phyloP scores from a whole-genome alignment of 805 yeast genomes.

The Cyberlindnera bimundalis region DNA sequence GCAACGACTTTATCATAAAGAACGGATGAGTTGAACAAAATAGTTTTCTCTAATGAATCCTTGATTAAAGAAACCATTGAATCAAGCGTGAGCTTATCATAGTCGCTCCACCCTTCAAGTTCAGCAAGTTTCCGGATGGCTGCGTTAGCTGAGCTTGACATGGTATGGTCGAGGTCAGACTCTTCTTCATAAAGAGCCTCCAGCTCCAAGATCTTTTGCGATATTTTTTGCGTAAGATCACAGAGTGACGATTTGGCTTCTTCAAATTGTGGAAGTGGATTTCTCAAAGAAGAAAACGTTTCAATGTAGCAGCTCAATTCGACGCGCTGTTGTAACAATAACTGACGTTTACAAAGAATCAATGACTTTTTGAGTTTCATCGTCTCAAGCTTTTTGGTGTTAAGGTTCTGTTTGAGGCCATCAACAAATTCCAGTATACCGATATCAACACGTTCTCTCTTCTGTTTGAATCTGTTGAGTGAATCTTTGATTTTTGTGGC shows the following conservation, averaged over 20 bases:
- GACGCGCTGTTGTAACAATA: slow-evolving; percentile 40
- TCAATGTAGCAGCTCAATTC: slow-evolving; percentile 32
- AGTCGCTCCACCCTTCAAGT: slow-evolving; percentile 52
- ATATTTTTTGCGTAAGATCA: slow-evolving; percentile 36
- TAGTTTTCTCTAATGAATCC: slow-evolving; percentile 49
- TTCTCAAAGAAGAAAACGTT: slow-evolving; percentile 22
- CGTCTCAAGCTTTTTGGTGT: slow-evolving; percentile 42
- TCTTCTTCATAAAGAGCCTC: slow-evolving; percentile 47
- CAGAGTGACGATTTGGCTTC: slow-evolving; percentile 28
- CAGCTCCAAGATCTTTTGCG: slow-evolving; percentile 45
- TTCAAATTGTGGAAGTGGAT: slow-evolving; percentile 25
- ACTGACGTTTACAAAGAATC: slow-evolving; percentile 36
- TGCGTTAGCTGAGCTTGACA: slow-evolving; percentile 43
- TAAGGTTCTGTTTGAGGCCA: slow-evolving; percentile 38
- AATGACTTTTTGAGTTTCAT: slow-evolving; percentile 38
- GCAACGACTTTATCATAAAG: slow-evolving; percentile 47
- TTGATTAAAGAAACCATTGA: slow-evolving; percentile 39
- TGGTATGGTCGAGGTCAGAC: slow-evolving; percentile 50
- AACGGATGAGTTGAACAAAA: slow-evolving; percentile 52
- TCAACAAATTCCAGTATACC: slow-evolving; percentile 41
- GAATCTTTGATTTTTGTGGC: slow-evolving; percentile 37
- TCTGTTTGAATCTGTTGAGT: slow-evolving; percentile 32
- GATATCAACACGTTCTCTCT: slow-evolving; percentile 37
- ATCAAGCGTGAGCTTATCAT: slow-evolving; percentile 41
- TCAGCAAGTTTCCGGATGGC: slow-evolving; percentile 47